Conservation (phyloP, 1,139 yeast genomes). For the Candida glucosophila region DNA sequence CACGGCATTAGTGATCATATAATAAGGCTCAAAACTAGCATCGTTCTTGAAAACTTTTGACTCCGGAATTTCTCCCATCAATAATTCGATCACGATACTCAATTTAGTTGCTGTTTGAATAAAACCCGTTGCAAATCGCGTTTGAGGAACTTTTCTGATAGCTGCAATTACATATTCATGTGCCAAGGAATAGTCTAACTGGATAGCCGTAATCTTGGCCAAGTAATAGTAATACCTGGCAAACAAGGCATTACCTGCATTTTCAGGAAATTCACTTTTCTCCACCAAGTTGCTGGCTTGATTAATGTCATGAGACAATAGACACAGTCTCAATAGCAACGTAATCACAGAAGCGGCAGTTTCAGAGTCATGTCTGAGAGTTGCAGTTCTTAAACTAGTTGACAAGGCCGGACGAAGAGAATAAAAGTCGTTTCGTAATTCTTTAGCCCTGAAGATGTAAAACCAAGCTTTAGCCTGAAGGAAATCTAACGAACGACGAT, state of each 20-base stretch:
- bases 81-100: conserved; percentile 77
- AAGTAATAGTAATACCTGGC: conserved; percentile 89
- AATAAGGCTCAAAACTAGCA: conserved; percentile 63
- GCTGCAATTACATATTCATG: conserved; percentile 88
- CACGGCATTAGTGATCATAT: conserved; percentile 85
- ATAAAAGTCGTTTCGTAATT: conserved; percentile 49
- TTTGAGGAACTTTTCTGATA: conserved; percentile 95
- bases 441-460: conserved; percentile 75
- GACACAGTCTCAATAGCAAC: conserved; percentile 70
- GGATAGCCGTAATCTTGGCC: conserved; percentile 85
- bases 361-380: conserved; percentile 87
- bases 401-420: conserved; percentile 66
- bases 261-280: conserved; percentile 79
- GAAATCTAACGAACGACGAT: conserved; percentile 78
- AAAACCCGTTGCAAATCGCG: conserved; percentile 77
- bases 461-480: conserved; percentile 92
- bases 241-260: conserved; percentile 79
- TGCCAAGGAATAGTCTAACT: conserved; percentile 86
- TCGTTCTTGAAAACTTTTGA: conserved; percentile 69
- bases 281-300: conserved; percentile 88
- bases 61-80: conserved; percentile 98
- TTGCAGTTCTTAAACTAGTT: conserved; percentile 74
- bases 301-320: conserved; percentile 69
- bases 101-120: conserved; percentile 85
- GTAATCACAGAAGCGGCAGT: conserved; percentile 86